These are phyloP conservation scores for Jasminum sambac DNA, from an alignment of 257 asterid genomes.

Conservation along the genomic window DNA sequence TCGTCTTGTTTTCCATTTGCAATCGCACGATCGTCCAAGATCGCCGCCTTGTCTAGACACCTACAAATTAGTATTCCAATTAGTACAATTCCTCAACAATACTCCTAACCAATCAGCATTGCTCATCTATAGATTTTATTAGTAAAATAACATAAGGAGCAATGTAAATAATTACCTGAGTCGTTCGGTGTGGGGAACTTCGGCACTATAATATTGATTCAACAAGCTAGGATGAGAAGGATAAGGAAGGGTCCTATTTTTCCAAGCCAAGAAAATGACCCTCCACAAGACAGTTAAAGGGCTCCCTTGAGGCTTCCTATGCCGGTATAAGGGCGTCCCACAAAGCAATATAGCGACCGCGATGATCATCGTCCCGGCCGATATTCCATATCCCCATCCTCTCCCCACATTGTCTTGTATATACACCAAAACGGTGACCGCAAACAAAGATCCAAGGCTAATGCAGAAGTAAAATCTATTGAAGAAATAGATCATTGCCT, in stretches of 20 bases:
- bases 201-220: conserved; percentile 55
- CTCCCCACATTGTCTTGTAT: conserved; percentile 84
- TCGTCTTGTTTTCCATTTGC: conserved; percentile 15
- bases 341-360: conserved; percentile 50
- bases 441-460: conserved; percentile 76
- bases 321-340: conserved; percentile 62
- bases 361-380: conserved; percentile 71
- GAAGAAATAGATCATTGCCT: conserved; percentile 73
- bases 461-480: conserved; percentile 82
- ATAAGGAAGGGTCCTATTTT: conserved; percentile 44
- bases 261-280: conserved; percentile 58
- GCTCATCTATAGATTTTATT: background rate
- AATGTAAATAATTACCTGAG: conserved; percentile 43
- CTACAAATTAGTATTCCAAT: conserved; percentile 30
- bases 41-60: conserved; percentile 82
- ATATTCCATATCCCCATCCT: conserved; percentile 82
- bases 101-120: no score
- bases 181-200: conserved; percentile 51
- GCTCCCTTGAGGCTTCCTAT: conserved; percentile 70
- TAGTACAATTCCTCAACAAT: no score
- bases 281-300: conserved; percentile 77
- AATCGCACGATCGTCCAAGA: conserved; percentile 32
- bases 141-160: background rate
- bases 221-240: conserved; percentile 46
- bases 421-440: conserved; percentile 79